These are phyloP conservation scores for Candolleomyces eurysporus DNA, from an alignment of 768 basidiomycete genomes.

Conservation along the genomic window DNA sequence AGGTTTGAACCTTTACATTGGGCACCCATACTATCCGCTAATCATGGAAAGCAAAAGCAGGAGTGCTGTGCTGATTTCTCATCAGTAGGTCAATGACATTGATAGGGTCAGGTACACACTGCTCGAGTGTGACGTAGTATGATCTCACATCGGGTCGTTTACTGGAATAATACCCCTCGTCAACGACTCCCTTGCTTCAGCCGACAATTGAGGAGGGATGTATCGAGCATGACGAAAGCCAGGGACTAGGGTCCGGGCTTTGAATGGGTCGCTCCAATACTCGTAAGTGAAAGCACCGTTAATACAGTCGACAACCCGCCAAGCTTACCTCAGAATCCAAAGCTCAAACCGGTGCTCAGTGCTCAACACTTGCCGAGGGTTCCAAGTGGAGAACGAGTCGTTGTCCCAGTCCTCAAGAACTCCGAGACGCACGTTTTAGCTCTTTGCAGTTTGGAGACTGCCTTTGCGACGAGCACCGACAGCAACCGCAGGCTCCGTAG, in stretches of 20 bases:
- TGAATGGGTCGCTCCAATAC: too few species aligned
- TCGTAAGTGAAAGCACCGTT: too few species aligned
- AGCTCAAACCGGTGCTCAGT: conserved; percentile 56
- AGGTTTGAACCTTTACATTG: conserved; percentile 93
- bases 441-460: neutral
- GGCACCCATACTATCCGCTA: too few species aligned
- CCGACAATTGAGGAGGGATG: too few species aligned
- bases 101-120: too few species aligned
- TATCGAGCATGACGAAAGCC: too few species aligned
- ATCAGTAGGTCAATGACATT: conserved; percentile 66
- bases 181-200: too few species aligned
- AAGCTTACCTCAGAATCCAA: conserved; percentile 54
- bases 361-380: conserved; percentile 78
- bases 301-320: conserved; percentile 28
- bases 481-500: conserved; percentile 85
- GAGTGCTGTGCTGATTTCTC: conserved; percentile 41
- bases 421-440: conserved; percentile 93
- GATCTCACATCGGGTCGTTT: too few species aligned
- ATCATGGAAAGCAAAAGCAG: conserved; percentile 84
- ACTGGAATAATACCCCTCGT: too few species aligned
- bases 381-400: conserved; percentile 93
- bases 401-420: conserved; percentile 90
- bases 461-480: conserved; percentile 33
- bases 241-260: too few species aligned
- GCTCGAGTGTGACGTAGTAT: too few species aligned